Evolutionary conservation across 2,329 filamentous ascomycete species (phyloP), one percentile per base, ranked within the genome.

Genomic region (Aspergillus candidus): DNA sequence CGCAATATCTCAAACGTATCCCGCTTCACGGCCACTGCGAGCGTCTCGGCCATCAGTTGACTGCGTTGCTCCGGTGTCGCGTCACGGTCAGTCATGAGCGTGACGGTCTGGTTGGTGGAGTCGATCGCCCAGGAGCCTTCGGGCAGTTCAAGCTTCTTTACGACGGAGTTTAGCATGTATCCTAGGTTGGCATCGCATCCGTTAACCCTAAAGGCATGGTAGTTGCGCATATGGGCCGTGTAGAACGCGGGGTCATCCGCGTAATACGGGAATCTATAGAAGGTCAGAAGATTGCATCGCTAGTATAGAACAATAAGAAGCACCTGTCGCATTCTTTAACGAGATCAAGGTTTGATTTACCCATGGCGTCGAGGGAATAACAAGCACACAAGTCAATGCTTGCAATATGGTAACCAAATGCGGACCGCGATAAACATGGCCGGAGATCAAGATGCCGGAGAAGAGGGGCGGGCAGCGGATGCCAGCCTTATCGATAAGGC

Each of bases 181-280:
- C 84, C 85, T 6, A 84, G 68, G 11, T 74, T 75, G 46, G 83
- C 77, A 47, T 80, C 70, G 71, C 79, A 83, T 8, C 81, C 68
- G 11, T 84, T 69, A 12, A 86, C 81, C 60, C 82, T 87, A 50
- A 94, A 75, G 18, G 72, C 74, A 57, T 81, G 77, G 65, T 80
- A 81, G 8, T 74, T 72, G 39, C 67, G 65, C 46, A 79, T 67
- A 49, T 78, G 68, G 35, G 71, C 65, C 35, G 75, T 68, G 63
- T 84, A 80, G 40, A 72, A 70, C 46, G 75, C 62, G 8, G 79
- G 75, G 51, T 83, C 72, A 43, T 72, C 74, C 44, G 83, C 74
- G 44, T 77, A 75, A 67, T 94, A 88, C 1, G 89, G 89, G 59
- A 94, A 94, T 58, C 86, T 91, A 57, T 40, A 38, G 35, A 18